Evolutionary conservation across 2,329 filamentous ascomycete genomes (phyloP), one percentile per base, ranked within the genome.

Genomic region (Stagonosporopsis chrysanthemi): DNA sequence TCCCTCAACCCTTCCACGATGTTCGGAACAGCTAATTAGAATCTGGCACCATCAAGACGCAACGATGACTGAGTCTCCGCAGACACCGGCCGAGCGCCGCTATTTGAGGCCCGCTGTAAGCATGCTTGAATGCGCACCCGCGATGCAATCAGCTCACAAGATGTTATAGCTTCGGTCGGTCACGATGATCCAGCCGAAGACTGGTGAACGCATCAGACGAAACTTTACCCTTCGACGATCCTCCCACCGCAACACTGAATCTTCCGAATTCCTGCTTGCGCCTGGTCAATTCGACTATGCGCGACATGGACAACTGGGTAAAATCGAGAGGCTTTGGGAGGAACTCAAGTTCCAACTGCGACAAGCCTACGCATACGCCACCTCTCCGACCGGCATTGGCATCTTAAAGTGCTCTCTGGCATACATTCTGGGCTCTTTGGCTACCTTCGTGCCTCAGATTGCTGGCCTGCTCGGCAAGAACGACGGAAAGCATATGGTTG

Each of bases 401-500:
- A 90, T 97, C 50, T 80, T 97, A 69, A 97, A 97, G 78, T 97
- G 92, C 80, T 93, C 92, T 29, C 78, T 97, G 60, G 94, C 93
- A 41, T 97, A 97, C 77, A 80, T 96, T 4, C 77, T 97, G 31
- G 94, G 91, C 17, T 96, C 91, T 65, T 81, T 96, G 75, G 92
- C 89, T 33, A 97, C 93, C 0, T 95, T 97, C 68, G 88, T 91
- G 61, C 85, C 88, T 2, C 83, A 84, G 2, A 82, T 97, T 53
- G 88, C 92, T 15, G 79, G 82, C 7, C 85, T 92, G 54, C 81
- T 97, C 15, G 94, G 94, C 11, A 83, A 88, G 62, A 90, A 92
- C 71, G 93, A 97, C 77, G 92, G 92, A 47, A 97, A 97, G 73
- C 94, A 97, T 77, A 88, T 97, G 71, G 92, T 97, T 48, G 92